phyloP scores from a whole-genome alignment of 192 early-diverging fungal species.

The Backusella tarrabulga region DNA sequence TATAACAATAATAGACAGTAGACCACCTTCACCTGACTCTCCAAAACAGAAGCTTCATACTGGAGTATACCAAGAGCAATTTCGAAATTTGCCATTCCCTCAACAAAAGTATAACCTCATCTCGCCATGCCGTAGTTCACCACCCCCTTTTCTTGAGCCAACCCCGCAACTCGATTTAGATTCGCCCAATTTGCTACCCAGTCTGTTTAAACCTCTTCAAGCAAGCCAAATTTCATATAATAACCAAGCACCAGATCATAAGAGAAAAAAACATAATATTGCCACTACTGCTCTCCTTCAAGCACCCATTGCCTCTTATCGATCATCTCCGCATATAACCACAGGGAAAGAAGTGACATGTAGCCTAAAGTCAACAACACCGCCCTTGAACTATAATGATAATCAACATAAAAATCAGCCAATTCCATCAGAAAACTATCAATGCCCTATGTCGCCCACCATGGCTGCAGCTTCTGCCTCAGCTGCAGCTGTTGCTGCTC shows the following conservation, averaged over 20 bases:
- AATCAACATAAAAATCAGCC: background rate
- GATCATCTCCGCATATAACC: background rate
- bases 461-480: conserved; percentile 29
- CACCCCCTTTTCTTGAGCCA: conserved; percentile 11
- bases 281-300: background rate
- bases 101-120: conserved; percentile 9
- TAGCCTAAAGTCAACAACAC: background rate
- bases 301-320: background rate
- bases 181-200: conserved; percentile 11
- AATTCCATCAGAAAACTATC: background rate
- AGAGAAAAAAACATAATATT: background rate
- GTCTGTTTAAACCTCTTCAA: conserved; percentile 1
- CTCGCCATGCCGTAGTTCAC: background rate
- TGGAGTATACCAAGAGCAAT: background rate
- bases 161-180: conserved; percentile 7
- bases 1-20: conserved; percentile 1
- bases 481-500: conserved; percentile 16
- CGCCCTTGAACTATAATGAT: background rate
- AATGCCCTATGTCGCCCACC: conserved; percentile 4
- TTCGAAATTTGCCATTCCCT: conserved; percentile 5
- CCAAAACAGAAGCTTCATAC: conserved; percentile 4
- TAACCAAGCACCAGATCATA: background rate
- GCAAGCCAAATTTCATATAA: background rate
- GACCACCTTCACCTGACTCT: conserved; percentile 16
- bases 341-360: background rate